These are phyloP conservation scores for Skeletonema potamos DNA, from an alignment of 108 stramenopile genomes.

Conservation along the genomic window DNA sequence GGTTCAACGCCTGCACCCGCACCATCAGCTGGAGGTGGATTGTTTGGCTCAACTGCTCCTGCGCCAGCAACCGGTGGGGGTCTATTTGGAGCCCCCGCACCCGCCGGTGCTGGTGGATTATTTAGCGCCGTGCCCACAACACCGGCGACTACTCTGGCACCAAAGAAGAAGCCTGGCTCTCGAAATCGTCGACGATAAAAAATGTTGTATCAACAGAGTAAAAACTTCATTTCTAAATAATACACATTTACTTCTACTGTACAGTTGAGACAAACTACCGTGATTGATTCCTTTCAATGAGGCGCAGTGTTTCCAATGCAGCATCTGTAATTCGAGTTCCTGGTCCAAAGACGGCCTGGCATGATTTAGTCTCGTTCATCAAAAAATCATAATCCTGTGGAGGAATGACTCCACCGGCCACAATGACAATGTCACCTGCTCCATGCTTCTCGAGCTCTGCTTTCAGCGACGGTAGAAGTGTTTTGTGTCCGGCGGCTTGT, in stretches of 20 bases:
- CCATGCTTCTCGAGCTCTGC: constrained; percentile 80
- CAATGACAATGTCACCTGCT: constrained; percentile 87
- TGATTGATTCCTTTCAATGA: constrained; percentile 53
- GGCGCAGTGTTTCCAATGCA: constrained; percentile 71
- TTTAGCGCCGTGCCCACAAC: constrained; percentile 30
- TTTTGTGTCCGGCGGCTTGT: constrained; percentile 97
- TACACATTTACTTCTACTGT: not conserved
- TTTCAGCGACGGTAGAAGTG: constrained; percentile 92
- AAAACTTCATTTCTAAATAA: constrained; percentile 1
- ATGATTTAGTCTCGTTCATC: constrained; percentile 78
- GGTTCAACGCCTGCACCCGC: constrained; percentile 52
- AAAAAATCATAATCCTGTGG: constrained; percentile 92
- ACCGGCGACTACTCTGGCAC: constrained; percentile 43
- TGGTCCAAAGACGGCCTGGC: constrained; percentile 93
- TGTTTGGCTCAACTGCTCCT: constrained; percentile 41
- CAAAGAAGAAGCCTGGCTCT: constrained; percentile 33
- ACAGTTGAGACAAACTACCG: not conserved
- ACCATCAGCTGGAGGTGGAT: constrained; percentile 33
- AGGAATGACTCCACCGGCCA: constrained; percentile 97
- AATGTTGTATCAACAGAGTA: not conserved
- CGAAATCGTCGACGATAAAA: constrained; percentile 30
- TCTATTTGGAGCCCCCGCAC: too few species aligned
- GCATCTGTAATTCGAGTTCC: constrained; percentile 94
- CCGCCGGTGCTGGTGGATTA: constrained; percentile 35
- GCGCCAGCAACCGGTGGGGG: constrained; percentile 50